Percentiles rank a stretch among this genome's conserved stretches.
Conservation (phyloP, 2,329 filamentous ascomycete species). For the Xylaria polymorpha region DNA sequence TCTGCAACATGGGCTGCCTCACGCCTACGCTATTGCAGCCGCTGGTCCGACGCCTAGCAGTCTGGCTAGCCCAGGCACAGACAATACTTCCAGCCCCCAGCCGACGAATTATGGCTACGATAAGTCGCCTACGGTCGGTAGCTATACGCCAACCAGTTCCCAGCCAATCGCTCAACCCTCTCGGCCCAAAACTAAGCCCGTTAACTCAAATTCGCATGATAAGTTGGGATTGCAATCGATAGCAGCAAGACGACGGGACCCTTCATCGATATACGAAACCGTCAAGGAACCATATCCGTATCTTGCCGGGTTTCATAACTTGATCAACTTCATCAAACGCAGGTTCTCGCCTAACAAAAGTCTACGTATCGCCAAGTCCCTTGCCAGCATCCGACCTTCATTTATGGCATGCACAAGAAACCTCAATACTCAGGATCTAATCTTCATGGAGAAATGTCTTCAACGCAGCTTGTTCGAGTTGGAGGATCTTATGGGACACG, state of each 20-base stretch:
- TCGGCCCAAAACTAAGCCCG: slow-evolving; percentile 58
- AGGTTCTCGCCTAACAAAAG: slow-evolving; percentile 83
- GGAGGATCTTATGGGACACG: slow-evolving; percentile 89
- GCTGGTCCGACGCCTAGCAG: slow-evolving; percentile 65
- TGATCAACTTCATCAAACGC: slow-evolving; percentile 82
- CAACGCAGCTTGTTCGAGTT: slow-evolving; percentile 93
- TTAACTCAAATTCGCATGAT: slow-evolving; percentile 51
- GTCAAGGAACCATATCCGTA: slow-evolving; percentile 94
- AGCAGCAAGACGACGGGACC: slow-evolving; percentile 74
- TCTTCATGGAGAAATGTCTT: slow-evolving; percentile 98
- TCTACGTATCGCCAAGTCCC: slow-evolving; percentile 83
- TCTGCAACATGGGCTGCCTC: slow-evolving; percentile 70
- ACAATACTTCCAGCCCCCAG: slow-evolving; percentile 71
- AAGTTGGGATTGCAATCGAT: slow-evolving; percentile 61
- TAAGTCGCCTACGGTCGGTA: slow-evolving; percentile 61
- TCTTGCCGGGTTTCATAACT: slow-evolving; percentile 87
- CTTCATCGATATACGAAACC: slow-evolving; percentile 86
- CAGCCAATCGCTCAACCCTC: slow-evolving; percentile 52
- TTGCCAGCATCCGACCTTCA: slow-evolving; percentile 89
- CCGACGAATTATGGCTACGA: slow-evolving; percentile 65
- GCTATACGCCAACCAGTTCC: slow-evolving; percentile 48
- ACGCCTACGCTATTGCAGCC: slow-evolving; percentile 73
- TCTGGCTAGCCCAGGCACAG: slow-evolving; percentile 72
- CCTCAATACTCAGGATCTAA: slow-evolving; percentile 86
- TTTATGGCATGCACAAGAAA: slow-evolving; percentile 93